Conservation (phyloP, 495 filamentous ascomycete genomes). For the Aspergillus ostianus region DNA sequence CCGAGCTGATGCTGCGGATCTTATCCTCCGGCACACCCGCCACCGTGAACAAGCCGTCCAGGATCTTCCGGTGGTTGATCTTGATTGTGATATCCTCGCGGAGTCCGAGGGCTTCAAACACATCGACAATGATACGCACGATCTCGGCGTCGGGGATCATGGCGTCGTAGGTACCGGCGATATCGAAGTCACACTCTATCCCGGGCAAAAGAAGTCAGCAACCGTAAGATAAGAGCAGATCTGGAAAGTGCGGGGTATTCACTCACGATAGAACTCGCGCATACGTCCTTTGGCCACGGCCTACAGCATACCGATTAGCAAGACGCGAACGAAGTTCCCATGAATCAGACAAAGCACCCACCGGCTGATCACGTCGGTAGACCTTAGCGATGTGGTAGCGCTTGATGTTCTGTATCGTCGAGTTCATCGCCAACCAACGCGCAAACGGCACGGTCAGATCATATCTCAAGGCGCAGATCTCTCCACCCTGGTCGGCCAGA, state of each 20-base stretch:
- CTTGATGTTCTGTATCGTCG: constrained; percentile 70
- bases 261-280: constrained; percentile 80
- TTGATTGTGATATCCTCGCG: constrained; percentile 77
- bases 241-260: background rate
- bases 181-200: constrained; percentile 86
- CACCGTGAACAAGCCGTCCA: constrained; percentile 89
- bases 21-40: constrained; percentile 85
- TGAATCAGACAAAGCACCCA: background rate
- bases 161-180: constrained; percentile 84
- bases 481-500: constrained; percentile 80
- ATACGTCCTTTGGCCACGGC: constrained; percentile 84
- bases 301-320: background rate
- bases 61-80: constrained; percentile 91
- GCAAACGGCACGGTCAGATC: constrained; percentile 92
- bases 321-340: background rate
- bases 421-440: constrained; percentile 84
- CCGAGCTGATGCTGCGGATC: constrained; percentile 81
- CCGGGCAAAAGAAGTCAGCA: background rate
- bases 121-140: constrained; percentile 76
- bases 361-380: constrained; percentile 76
- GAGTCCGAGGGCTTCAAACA: constrained; percentile 79
- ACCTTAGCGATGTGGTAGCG: constrained; percentile 90
- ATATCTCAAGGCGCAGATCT: constrained; percentile 82
- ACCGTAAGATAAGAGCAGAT: background rate
- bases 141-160: constrained; percentile 98